Percentiles rank a stretch among this genome's conserved stretches.
phyloP scores from a whole-genome alignment of 176 grass and related monocot species.

The Lolium rigidum region DNA sequence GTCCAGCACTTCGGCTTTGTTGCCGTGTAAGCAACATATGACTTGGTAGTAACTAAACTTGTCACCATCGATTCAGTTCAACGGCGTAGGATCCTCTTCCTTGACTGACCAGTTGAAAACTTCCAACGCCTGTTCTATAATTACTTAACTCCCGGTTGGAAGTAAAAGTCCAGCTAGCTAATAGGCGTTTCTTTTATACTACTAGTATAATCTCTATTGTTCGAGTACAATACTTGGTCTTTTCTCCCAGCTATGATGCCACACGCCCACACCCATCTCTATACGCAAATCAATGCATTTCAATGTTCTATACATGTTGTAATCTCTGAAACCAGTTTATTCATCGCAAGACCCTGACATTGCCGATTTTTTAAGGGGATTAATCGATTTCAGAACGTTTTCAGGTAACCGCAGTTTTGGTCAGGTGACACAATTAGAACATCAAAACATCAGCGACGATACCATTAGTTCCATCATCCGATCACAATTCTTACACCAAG shows the following conservation, averaged over 20 bases:
- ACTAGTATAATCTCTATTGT: no score
- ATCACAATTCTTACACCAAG: not conserved
- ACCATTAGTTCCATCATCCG: not conserved
- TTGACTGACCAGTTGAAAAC: not conserved
- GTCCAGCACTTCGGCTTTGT: not conserved
- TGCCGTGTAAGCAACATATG: not conserved
- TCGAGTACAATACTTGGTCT: no score
- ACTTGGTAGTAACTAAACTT: conserved; percentile 2
- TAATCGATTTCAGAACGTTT: no score
- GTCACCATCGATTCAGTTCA: not conserved
- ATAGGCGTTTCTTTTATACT: not conserved
- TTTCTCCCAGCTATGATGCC: no score
- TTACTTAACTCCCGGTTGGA: no score
- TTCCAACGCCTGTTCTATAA: not conserved
- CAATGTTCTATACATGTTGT: no score
- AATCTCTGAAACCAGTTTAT: no score
- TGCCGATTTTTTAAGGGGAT: no score
- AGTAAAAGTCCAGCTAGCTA: not conserved
- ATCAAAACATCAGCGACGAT: not conserved
- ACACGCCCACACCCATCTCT: no score
- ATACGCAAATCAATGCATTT: no score
- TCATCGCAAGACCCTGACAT: no score
- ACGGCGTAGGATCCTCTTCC: not conserved
- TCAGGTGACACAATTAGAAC: not conserved
- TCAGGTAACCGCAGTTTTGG: not conserved